Base-by-base conservation (phyloP, 1,284 basidiomycete genomes). In the Flammula alnicola region DNA sequence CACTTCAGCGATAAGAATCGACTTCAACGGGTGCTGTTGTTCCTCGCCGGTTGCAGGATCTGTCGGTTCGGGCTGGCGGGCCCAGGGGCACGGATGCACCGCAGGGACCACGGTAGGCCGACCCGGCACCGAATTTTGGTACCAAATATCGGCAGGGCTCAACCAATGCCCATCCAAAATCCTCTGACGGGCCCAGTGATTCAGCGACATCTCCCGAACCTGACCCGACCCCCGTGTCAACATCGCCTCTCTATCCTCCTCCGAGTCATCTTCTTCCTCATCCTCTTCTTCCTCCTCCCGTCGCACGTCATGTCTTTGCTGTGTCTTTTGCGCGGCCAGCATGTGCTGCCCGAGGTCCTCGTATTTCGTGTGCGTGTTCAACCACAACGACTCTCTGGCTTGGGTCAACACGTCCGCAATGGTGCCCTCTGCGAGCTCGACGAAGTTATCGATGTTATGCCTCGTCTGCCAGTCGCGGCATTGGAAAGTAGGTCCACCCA, bases 81-180 rank as follows among this genome's bases (percentile, higher is more conserved):
- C 76, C 86, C 86, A 89, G 0, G 85, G 80, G 56, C 82, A 84
- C 0, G 86, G 87, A 59, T 89, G 86, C 2, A 75, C 63, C 0
- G 86, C 83, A 3, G 66, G 71, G 6, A 81, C 72, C 9, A 70
- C 68, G 2, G 65, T 59, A 1, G 68, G 69, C 20, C 72, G 71
- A 10, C 73, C 76, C 12, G 72, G 72, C 46, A 76, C 67, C 1
- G 65, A 61, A 47, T 75, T 62, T 8, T 68, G 64, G 43, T 81
- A 84, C 77, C 77, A 88, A 38, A 80, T 74, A 62, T 89, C 87
- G 1, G 81, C 83, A 4, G 88, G 88, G 41, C 77, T 83, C 47
- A 83, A 69, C 87, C 87, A 90, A 55, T 81, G 77, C 1, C 88
- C 87, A 47, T 89, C 86, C 26, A 90, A 67, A 41, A 90, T 84